Conservation (phyloP, 352 stramenopile species). For the Pythium vanterpoolii region DNA sequence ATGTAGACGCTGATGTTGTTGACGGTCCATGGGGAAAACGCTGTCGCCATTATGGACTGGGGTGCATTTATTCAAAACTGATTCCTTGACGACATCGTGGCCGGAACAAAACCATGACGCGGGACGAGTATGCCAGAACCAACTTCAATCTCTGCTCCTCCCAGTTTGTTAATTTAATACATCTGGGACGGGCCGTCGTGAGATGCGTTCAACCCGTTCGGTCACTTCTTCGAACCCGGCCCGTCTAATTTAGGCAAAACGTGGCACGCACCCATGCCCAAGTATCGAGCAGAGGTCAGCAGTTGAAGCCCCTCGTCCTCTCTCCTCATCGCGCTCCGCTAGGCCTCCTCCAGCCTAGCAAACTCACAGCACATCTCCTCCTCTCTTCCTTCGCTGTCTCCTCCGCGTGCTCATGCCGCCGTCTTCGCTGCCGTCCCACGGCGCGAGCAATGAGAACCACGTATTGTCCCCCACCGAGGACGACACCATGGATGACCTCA, state of each 20-base stretch:
- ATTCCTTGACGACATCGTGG: too few species aligned
- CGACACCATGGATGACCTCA: slow-evolving; percentile 53
- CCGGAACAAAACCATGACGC: not conserved
- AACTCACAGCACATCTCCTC: not conserved
- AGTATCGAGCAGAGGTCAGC: not conserved
- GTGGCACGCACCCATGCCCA: slow-evolving; percentile 8
- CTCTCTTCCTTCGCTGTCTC: not conserved
- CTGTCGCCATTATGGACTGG: too few species aligned
- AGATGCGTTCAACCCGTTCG: not conserved
- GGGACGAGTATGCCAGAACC: not conserved
- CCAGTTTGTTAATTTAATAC: not conserved
- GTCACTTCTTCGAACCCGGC: not conserved
- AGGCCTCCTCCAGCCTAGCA: not conserved
- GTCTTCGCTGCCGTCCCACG: slow-evolving; percentile 4
- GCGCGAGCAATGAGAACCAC: slow-evolving; percentile 2
- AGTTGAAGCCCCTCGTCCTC: not conserved
- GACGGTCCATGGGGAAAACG: too few species aligned
- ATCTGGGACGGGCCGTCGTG: not conserved
- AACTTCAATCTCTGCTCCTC: slow-evolving; percentile 6
- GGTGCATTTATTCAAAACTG: too few species aligned
- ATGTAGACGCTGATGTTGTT: too few species aligned
- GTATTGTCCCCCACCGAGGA: slow-evolving; percentile 11
- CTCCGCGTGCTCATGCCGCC: slow-evolving; percentile 1
- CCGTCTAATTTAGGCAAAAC: slow-evolving; percentile 14
- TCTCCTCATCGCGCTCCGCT: not conserved